A percentile compares a stretch with the other conserved stretches of the same genome.
These are phyloP conservation scores for Agarophyton chilense DNA, from an alignment of 23 red algal species.

Conservation along the genomic window DNA sequence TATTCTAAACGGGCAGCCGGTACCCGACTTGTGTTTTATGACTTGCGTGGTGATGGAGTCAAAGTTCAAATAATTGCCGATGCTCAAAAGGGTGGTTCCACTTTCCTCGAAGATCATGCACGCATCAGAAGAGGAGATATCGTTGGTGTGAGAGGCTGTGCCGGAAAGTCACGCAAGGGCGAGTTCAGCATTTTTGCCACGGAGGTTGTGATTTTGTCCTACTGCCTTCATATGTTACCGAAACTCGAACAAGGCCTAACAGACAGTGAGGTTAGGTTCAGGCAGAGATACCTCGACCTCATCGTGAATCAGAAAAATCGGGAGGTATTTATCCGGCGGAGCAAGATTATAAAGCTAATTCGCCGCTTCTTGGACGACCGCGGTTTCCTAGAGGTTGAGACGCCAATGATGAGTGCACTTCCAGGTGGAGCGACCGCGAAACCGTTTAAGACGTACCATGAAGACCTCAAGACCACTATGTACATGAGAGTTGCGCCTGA, in stretches of 20 bases:
- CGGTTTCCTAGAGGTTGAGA: slow-evolving; percentile 95
- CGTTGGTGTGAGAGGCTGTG: slow-evolving; percentile 79
- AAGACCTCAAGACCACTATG: slow-evolving; percentile 96
- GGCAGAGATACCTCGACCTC: slow-evolving; percentile 96
- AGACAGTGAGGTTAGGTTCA: slow-evolving; percentile 83
- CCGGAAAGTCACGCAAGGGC: slow-evolving; percentile 88
- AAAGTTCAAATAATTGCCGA: slow-evolving; percentile 98
- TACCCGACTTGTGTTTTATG: slow-evolving; percentile 90
- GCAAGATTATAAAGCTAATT: slow-evolving; percentile 84
- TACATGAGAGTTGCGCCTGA: slow-evolving; percentile 98
- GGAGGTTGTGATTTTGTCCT: slow-evolving; percentile 62
- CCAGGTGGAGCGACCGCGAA: slow-evolving; percentile 94
- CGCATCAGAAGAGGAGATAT: slow-evolving; percentile 89
- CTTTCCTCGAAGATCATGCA: slow-evolving; percentile 57
- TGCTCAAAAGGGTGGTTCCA: slow-evolving; percentile 45
- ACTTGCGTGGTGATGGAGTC: slow-evolving; percentile 88
- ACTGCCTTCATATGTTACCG: slow-evolving; percentile 96
- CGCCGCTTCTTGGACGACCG: slow-evolving; percentile 89
- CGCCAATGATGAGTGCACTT: slow-evolving; percentile 95
- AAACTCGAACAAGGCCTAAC: slow-evolving; percentile 73
- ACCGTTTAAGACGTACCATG: slow-evolving; percentile 94
- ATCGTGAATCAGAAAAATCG: slow-evolving; percentile 81
- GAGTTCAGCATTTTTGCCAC: slow-evolving; percentile 93
- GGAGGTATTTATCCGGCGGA: slow-evolving; percentile 74
- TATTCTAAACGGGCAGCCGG: slow-evolving; percentile 78